Base-by-base conservation (phyloP, 1,284 basidiomycete species). In the Moesziomyces antarcticus region DNA sequence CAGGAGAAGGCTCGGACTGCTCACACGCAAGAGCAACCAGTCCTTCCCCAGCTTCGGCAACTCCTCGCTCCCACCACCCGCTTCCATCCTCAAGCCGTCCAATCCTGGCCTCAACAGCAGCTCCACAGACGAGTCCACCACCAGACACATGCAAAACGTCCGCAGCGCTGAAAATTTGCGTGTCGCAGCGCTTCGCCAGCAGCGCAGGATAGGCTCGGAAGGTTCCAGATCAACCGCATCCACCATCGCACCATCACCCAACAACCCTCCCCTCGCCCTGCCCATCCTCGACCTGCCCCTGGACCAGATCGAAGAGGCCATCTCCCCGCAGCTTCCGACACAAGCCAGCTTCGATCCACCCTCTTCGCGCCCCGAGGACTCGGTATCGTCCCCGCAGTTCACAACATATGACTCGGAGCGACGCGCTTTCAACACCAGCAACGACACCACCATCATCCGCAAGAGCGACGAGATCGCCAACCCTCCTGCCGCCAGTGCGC, bases 141-240 rank as follows among this genome's bases (percentile, higher is more conserved):
- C 30, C 11, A 53, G 47, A n/a, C 55, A 20, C n/a, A 27, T 66
- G 25, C 18, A 16, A 33, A 66, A 62, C 30, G 55, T 45, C 5
- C 62, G 63, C 30, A 72, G 69, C 25, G 69, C 69, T 3, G 69
- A 72, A 8, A 72, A 72, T 10, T 54, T 72, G 33, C 62, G 69
- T 13, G 47, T 68, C 43, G 40, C 56, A 30, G 59, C 59, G 14
- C 51, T 62, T 7, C 59, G 55, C 22, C 66, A 69, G 42, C 51
- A 59, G 52, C 56, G 60, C 1, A 55, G 66, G 40, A 46, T 59
- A 16, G 67, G 67, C 46, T 64, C 67, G 5, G 57, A 70, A 43
- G 61, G 61, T 21, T 60, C 61, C 3, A 51, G 24, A 13, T 27
- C 40, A n/a, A 22, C 54, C 24, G 30, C 47, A n/a, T 52, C 67